Percentiles rank a stretch among this genome's conserved stretches.
phyloP scores from a whole-genome alignment of 768 basidiomycete genomes.

The Pisolithus tinctorius region DNA sequence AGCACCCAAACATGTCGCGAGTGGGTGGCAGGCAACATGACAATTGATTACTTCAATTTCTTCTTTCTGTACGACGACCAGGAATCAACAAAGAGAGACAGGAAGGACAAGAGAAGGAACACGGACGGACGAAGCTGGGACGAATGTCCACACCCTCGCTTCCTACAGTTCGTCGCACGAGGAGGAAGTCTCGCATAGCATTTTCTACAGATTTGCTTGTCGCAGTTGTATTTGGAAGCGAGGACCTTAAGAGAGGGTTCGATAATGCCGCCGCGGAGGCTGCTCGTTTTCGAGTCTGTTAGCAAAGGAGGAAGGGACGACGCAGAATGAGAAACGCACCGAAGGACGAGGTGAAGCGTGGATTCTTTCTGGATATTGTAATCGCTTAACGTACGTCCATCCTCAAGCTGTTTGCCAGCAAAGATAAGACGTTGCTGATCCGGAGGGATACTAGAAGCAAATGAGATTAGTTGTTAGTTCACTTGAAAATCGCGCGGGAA shows the following conservation, averaged over 20 bases:
- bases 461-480: neutral
- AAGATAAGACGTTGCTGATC: slow-evolving; percentile 96
- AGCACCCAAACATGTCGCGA: no score
- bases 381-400: slow-evolving; percentile 92
- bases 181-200: slow-evolving; percentile 99
- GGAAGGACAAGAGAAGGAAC: neutral
- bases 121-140: slow-evolving; percentile 88
- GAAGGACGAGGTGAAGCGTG: slow-evolving; percentile 94
- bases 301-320: slow-evolving; percentile 9
- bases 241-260: slow-evolving; percentile 98
- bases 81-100: neutral
- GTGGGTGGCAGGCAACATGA: no score
- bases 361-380: slow-evolving; percentile 99
- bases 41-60: slow-evolving; percentile 78
- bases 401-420: slow-evolving; percentile 98
- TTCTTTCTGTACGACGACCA: slow-evolving; percentile 61
- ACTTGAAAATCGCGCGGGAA: slow-evolving; percentile 30
- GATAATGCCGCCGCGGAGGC: slow-evolving; percentile 97
- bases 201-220: slow-evolving; percentile 99
- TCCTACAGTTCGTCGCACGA: slow-evolving; percentile 99
- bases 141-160: slow-evolving; percentile 86
- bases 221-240: slow-evolving; percentile 97
- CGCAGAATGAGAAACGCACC: slow-evolving; percentile 41
- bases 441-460: slow-evolving; percentile 70
- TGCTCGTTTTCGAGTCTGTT: slow-evolving; percentile 20